Evolutionary conservation across 1,284 basidiomycete species (phyloP), one percentile per base, ranked within the genome.

Genomic region (Ustilago hordei): DNA sequence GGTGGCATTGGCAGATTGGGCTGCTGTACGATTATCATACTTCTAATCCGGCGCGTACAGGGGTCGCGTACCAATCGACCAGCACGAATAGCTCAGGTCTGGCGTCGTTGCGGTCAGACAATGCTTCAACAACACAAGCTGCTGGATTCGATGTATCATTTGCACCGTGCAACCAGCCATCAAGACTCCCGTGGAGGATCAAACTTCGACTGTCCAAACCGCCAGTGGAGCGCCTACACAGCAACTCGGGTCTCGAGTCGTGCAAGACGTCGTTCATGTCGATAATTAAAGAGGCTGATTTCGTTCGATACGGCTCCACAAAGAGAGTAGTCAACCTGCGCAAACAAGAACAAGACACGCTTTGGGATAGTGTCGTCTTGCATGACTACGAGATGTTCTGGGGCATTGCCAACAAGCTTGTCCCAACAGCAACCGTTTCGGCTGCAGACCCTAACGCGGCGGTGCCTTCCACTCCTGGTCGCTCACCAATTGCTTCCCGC

Each of bases 331-430:
- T 69, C 56, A 82, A 82, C 45, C 57, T 84, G 19, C 36, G 82
- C 5, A 78, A 74, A 58, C 70, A 69, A 56, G 82, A 84, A 50
- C 82, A 82, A 48, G 82, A 84, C 45, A 67, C 65, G 13, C 67
- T 84, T 2, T 84, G 82, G 82, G 81, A 82, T 19, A 72, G 80
- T 17, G 74, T 84, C 2, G 65, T 77, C 0, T 23, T 78, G 94
- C 95, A 95, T 87, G 95, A 96, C 86, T 98, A 95, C 84, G 95
- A 98, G 78, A 91, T 95, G 73, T 97, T 93, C 84, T 95, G 93
- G 91, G 90, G 93, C 47, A 93, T 98, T 76, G 94, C 94, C 1
- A 90, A 92, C 11, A 95, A 95, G 84, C 90, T 98, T 4, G 79
- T 89, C 1, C 89, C 89, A 2, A 73, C 52, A 35, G 54, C 58